These are phyloP conservation scores for Picochlorum sp. DNA, from an alignment of 139 green algal genomes.

Conservation along the genomic window DNA sequence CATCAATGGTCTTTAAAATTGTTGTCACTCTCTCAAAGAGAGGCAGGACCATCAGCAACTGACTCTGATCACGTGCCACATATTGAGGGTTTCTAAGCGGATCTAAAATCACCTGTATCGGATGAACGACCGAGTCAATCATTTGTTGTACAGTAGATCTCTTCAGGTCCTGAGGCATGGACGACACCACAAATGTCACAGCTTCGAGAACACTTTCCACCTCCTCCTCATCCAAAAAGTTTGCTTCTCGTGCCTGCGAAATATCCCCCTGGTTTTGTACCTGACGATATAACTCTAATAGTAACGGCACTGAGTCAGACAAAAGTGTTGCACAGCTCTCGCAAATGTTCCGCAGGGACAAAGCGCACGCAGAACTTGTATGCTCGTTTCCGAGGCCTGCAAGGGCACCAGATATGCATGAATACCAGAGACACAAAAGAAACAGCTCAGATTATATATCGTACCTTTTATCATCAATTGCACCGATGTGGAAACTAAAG, in stretches of 20 bases:
- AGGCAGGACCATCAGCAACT: constrained; percentile 29
- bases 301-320: constrained; percentile 25
- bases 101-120: constrained; percentile 22
- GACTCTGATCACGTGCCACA: neutral
- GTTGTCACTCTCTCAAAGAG: constrained; percentile 55
- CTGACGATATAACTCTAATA: constrained; percentile 55
- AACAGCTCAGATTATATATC: neutral
- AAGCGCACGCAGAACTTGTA: constrained; percentile 29
- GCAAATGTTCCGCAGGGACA: constrained; percentile 51
- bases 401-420: neutral
- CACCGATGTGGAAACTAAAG: neutral
- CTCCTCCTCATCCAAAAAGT: constrained; percentile 45
- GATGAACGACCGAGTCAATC: constrained; percentile 37
- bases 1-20: constrained; percentile 41
- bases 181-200: constrained; percentile 28
- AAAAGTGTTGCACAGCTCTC: constrained; percentile 46
- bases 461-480: neutral
- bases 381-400: constrained; percentile 19
- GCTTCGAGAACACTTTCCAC: constrained; percentile 44
- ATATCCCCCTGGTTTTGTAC: constrained; percentile 34
- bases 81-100: neutral
- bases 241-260: constrained; percentile 3
- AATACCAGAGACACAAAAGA: neutral
- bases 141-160: constrained; percentile 30
- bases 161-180: constrained; percentile 25